These are phyloP conservation scores for Picea engelmannii DNA, from an alignment of 83 land plant genomes.

Conservation along the genomic window DNA sequence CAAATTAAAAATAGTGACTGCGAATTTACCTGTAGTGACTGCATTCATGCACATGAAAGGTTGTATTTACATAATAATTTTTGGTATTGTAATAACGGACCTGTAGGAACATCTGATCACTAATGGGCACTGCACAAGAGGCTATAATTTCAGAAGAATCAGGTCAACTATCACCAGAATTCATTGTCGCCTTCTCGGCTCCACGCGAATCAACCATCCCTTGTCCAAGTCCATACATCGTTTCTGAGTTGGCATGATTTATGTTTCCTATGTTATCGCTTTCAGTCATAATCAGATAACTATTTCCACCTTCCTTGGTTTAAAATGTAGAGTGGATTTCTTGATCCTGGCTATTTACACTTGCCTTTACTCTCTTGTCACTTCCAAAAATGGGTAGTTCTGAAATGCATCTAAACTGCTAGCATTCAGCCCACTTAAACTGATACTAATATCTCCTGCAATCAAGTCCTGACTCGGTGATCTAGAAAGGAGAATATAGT, in stretches of 20 bases:
- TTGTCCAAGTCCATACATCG: not conserved
- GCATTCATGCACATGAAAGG: not conserved
- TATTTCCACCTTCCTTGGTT: conserved; percentile 3
- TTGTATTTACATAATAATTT: not conserved
- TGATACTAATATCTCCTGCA: conserved; percentile 39
- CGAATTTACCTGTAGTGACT: too few species aligned
- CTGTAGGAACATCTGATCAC: not conserved
- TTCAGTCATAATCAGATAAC: conserved; percentile 4
- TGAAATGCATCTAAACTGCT: conserved; percentile 72
- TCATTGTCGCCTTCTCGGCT: not conserved
- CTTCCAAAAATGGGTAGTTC: conserved; percentile 47
- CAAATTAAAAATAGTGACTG: too few species aligned
- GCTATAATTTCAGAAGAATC: conserved; percentile 3
- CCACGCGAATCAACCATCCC: not conserved
- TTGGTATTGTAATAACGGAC: not conserved
- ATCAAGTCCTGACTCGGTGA: conserved; percentile 35
- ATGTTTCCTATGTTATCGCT: conserved; percentile 8
- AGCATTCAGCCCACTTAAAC: conserved; percentile 54
- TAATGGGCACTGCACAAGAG: not conserved
- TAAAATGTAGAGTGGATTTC: not conserved
- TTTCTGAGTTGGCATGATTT: not conserved
- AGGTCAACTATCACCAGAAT: not conserved
- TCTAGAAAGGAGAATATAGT: conserved; percentile 39
- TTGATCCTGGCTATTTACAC: conserved; percentile 15
- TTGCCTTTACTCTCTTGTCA: conserved; percentile 44